Conservation (phyloP, 257 asterid genomes). For the Ajuga chamaepitys region DNA sequence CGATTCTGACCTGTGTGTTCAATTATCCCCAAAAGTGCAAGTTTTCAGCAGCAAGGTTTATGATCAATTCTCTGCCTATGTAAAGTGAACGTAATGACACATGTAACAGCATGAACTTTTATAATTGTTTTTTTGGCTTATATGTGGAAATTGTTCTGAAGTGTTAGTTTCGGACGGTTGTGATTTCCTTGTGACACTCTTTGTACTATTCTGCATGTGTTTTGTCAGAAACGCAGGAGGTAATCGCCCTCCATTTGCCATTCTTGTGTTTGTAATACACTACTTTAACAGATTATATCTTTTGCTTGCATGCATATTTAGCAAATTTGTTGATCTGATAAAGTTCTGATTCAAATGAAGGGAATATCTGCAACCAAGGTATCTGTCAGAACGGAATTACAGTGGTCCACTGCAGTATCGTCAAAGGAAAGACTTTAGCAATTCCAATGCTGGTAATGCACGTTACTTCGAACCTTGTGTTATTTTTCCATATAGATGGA, state of each 20-base stretch:
- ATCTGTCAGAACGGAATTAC: conserved; percentile 48
- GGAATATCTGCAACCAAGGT: conserved; percentile 61
- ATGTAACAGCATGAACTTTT: too few relatives aligned
- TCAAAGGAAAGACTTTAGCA: conserved; percentile 51
- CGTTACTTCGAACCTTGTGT: not conserved
- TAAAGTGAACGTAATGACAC: not conserved
- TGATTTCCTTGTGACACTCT: not conserved
- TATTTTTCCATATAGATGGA: conserved; percentile 7
- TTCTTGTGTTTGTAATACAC: not conserved
- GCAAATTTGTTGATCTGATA: not conserved
- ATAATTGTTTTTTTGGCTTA: too few relatives aligned
- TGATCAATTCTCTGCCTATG: not conserved
- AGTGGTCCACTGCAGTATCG: conserved; percentile 81
- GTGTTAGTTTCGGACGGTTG: not conserved
- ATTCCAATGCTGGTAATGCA: conserved; percentile 39
- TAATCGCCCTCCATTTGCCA: not conserved
- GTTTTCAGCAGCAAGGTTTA: not conserved
- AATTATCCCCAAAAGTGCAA: not conserved
- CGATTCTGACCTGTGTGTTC: too few relatives aligned
- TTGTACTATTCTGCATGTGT: not conserved
- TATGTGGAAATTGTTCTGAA: not conserved
- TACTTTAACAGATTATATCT: not conserved
- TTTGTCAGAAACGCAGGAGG: too few relatives aligned
- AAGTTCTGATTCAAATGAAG: conserved; percentile 34
- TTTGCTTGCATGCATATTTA: conserved; percentile 9